Evolutionary conservation across 1,284 basidiomycete genomes (phyloP), one percentile per base, ranked within the genome.

Genomic region (Marasmius sp.): DNA sequence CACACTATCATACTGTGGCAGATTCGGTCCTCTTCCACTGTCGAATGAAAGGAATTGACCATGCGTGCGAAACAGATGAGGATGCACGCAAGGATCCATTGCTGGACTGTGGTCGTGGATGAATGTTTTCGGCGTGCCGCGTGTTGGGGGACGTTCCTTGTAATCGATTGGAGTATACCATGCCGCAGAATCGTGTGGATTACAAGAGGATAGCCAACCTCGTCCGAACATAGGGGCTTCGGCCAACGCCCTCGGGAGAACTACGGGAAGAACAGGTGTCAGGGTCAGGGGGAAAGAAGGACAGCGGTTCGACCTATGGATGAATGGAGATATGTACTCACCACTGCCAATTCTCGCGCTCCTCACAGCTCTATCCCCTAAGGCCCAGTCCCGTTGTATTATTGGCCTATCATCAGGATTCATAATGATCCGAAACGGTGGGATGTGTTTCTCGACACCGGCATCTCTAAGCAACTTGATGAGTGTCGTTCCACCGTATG

Each of bases 61-160:
- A 57, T 85, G 79, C 38, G 81, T 77, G 27, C 79, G 74, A 53
- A 86, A 72, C 48, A 78, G 75, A 22, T 77, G 67, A 0, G 85
- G 85, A 66, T 88, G 83, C 1, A 70, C 65, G 69, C 86, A 89
- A 2, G 86, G 85, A 68, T 87, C 82, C 86, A 88, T 88, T 8
- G 81, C 70, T 45, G 66, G 67, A 41, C 69, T 65, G 67, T 85
- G 82, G 65, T 83, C 72, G 64, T 80, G 70, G 57, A 85, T 83
- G 67, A 85, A 85, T 0, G 80, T 80, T 62, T 82, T 1, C 10
- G 58, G 47, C 39, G 9, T 45, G 41, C 38, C 41, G 38, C 14
- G 37, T 47, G 10, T 52, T 6, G 36, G 59, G 57, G 27, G 48
- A 11, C 27, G 18, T 11, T 16, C 2, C 27, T n/a, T 18, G 27